Conservation (phyloP, 768 basidiomycete species). For the Basidioascus undulatus region DNA sequence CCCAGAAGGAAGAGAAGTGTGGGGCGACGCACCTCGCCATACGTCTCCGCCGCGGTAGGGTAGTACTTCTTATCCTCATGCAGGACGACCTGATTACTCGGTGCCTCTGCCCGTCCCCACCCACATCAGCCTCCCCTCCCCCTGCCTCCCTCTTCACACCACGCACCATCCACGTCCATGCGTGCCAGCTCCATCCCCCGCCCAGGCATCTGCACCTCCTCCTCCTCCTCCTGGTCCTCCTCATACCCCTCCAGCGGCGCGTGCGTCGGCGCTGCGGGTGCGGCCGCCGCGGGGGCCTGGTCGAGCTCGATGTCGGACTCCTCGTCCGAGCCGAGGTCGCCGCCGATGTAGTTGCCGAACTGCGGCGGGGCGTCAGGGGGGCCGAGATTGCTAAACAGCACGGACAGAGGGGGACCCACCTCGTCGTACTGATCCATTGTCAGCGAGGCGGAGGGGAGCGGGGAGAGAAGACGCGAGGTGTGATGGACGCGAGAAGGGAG, state of each 20-base stretch:
- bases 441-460: no score
- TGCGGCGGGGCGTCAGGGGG: neutral
- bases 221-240: slow-evolving; percentile 2
- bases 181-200: slow-evolving; percentile 1
- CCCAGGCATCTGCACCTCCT: slow-evolving; percentile 1
- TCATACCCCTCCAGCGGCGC: slow-evolving; percentile 1
- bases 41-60: slow-evolving; percentile 70
- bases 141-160: slow-evolving; percentile 15
- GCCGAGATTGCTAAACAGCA: no score
- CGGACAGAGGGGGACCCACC: no score
- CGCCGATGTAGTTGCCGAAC: slow-evolving; percentile 6
- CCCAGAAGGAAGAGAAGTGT: no score
- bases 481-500: no score
- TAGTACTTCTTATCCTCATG: slow-evolving; percentile 99
- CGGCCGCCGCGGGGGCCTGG: neutral
- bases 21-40: no score
- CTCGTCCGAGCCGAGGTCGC: neutral
- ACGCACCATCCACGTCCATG: slow-evolving; percentile 15
- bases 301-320: neutral
- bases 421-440: no score
- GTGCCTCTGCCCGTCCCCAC: neutral
- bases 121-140: no score
- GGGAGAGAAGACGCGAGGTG: no score
- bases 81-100: slow-evolving; percentile 27
- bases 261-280: neutral